Evolutionary conservation across 2,329 filamentous ascomycete species (phyloP).

Genomic region (Diaporthe sp.): DNA sequence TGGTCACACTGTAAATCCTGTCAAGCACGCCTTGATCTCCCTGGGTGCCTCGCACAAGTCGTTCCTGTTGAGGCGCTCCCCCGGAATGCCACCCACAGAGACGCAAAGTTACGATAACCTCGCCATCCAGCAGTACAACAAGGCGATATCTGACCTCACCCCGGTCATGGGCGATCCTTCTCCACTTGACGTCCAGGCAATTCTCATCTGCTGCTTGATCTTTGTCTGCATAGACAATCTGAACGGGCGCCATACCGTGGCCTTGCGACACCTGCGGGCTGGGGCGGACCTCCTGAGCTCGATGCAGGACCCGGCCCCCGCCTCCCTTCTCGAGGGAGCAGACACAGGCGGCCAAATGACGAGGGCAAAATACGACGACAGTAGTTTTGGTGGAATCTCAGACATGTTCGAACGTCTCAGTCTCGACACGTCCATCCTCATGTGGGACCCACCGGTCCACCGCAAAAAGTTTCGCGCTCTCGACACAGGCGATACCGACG

Average conservation of each 20-base stretch:
- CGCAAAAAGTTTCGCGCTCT: neutral
- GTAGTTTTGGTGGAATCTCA: neutral
- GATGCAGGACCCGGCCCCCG: neutral
- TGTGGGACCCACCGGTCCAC: neutral
- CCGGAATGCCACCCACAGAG: neutral
- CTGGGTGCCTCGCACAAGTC: conserved; percentile 16
- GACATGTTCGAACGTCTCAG: conserved; percentile 17
- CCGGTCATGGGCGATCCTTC: conserved; percentile 1
- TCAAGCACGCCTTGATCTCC: conserved; percentile 10
- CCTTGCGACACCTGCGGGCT: neutral
- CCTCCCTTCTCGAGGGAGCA: neutral
- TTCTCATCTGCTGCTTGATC: conserved; percentile 6
- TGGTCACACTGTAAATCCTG: neutral
- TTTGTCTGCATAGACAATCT: conserved; percentile 13
- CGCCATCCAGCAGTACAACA: conserved; percentile 13
- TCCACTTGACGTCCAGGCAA: neutral
- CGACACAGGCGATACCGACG: neutral
- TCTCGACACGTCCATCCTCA: conserved; percentile 7
- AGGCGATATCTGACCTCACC: neutral
- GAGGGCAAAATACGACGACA: neutral
- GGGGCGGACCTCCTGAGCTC: neutral
- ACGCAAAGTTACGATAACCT: neutral
- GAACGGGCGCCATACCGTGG: neutral
- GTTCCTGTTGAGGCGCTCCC: neutral
- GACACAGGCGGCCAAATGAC: neutral